These are phyloP conservation scores for Pyrenopolyporus hunteri DNA, from an alignment of 495 filamentous ascomycete species.

Conservation along the genomic window DNA sequence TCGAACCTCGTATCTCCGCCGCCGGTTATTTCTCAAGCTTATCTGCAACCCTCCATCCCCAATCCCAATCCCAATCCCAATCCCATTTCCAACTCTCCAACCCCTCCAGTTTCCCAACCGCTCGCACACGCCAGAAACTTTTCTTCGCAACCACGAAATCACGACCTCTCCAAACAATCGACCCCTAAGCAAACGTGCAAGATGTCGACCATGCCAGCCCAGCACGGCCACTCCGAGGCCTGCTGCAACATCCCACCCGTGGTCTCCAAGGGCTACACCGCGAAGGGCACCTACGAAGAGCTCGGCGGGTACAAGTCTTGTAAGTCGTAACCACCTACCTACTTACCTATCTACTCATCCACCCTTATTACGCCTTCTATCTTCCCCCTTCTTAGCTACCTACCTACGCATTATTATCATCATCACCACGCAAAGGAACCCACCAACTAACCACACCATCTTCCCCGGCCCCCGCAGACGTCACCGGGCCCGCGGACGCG, in stretches of 20 bases:
- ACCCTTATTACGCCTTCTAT: too few relatives aligned
- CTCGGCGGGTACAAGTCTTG: constrained; percentile 73
- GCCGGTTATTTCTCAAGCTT: background rate
- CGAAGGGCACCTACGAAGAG: constrained; percentile 69
- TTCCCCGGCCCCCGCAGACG: constrained; percentile 54
- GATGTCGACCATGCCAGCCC: constrained; percentile 59
- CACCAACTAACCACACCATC: background rate
- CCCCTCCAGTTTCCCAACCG: background rate
- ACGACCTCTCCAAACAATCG: constrained; percentile 5
- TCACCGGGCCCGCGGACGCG: constrained; percentile 63
- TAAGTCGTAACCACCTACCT: constrained; percentile 40
- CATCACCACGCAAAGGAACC: constrained; percentile 12
- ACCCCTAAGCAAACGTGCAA: constrained; percentile 39
- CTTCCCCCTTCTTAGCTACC: too few relatives aligned
- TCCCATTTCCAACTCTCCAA: constrained; percentile 1
- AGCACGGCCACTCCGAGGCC: constrained; percentile 64
- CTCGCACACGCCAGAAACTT: background rate
- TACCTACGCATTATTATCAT: too few relatives aligned
- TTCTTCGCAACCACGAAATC: constrained; percentile 5
- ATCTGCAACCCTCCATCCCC: constrained; percentile 5
- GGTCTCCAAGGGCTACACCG: constrained; percentile 62
- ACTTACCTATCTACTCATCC: background rate
- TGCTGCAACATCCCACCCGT: constrained; percentile 78
- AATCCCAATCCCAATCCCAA: constrained; percentile 15
- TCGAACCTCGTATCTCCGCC: constrained; percentile 19